phyloP scores from a whole-genome alignment of 768 basidiomycete species.

The Pulveroboletus sp. region DNA sequence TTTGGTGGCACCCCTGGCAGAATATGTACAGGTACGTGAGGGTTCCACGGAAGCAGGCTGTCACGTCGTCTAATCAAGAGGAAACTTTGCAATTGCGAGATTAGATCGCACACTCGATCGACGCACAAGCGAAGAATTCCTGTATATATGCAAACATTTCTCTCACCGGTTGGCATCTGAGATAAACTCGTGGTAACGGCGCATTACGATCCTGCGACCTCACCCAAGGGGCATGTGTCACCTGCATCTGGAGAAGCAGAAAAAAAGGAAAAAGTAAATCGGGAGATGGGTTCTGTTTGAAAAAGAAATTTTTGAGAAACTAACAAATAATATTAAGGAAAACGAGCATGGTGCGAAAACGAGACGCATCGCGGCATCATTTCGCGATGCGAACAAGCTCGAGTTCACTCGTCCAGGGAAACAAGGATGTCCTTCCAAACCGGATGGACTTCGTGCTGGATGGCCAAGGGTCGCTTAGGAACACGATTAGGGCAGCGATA shows the following conservation, averaged over 20 bases:
- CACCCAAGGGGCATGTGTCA: slow-evolving; percentile 24
- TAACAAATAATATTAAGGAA: neutral
- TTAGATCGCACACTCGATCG: slow-evolving; percentile 27
- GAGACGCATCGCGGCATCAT: slow-evolving; percentile 16
- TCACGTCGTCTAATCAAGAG: slow-evolving; percentile 6
- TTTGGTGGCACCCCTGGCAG: slow-evolving; percentile 3
- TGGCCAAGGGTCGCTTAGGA: slow-evolving; percentile 5
- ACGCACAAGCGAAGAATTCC: slow-evolving; percentile 9
- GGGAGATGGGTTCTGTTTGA: neutral
- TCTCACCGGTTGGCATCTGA: slow-evolving; percentile 23
- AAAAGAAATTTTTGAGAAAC: neutral
- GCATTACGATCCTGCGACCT: slow-evolving; percentile 25
- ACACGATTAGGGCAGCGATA: slow-evolving; percentile 3
- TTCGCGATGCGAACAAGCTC: slow-evolving; percentile 14
- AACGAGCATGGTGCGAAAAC: slow-evolving; percentile 17
- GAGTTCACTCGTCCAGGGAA: slow-evolving; percentile 12
- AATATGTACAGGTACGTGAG: slow-evolving; percentile 14
- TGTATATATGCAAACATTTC: slow-evolving; percentile 4
- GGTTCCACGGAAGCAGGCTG: slow-evolving; percentile 8
- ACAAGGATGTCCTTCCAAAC: slow-evolving; percentile 21
- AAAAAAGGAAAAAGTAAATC: slow-evolving; percentile 6
- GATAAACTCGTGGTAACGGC: slow-evolving; percentile 30
- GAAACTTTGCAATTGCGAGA: slow-evolving; percentile 19
- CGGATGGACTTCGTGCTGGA: slow-evolving; percentile 16
- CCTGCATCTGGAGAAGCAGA: slow-evolving; percentile 9